These are phyloP conservation scores for Claviceps sp. DNA, from an alignment of 2,329 filamentous ascomycete species.

Conservation along the genomic window DNA sequence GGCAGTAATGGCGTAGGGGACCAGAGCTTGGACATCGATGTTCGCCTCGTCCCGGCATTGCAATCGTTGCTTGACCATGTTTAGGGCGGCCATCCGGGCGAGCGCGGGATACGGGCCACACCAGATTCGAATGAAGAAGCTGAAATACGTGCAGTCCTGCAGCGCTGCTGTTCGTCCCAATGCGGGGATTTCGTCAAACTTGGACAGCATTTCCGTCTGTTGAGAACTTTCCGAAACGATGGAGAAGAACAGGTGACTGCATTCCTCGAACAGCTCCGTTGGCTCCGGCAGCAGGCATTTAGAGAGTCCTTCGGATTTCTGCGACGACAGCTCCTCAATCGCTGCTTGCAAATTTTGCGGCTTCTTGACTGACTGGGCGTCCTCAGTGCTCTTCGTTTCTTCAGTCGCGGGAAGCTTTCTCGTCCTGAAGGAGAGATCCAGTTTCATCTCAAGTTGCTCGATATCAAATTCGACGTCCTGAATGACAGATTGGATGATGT, in stretches of 20 bases:
- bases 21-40: constrained; percentile 60
- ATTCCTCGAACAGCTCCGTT: constrained; percentile 41
- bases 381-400: constrained; percentile 25
- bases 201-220: constrained; percentile 25
- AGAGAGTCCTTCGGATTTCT: constrained; percentile 22
- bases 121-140: constrained; percentile 66
- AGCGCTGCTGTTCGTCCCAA: constrained; percentile 41
- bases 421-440: constrained; percentile 56
- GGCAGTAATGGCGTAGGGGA: constrained; percentile 70
- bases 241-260: constrained; percentile 45
- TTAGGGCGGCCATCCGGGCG: constrained; percentile 56
- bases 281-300: constrained; percentile 40
- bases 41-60: constrained; percentile 33
- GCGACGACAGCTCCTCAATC: constrained; percentile 24
- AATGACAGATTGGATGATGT: constrained; percentile 54
- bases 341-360: constrained; percentile 25
- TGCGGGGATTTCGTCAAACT: constrained; percentile 41
- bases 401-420: constrained; percentile 37
- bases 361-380: constrained; percentile 12
- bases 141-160: constrained; percentile 53
- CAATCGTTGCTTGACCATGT: constrained; percentile 45
- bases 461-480: constrained; percentile 58
- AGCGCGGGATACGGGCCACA: constrained; percentile 56
- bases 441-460: constrained; percentile 58
- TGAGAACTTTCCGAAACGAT: constrained; percentile 33